phyloP scores from a whole-genome alignment of 148 eudicot species.

The Rheum nobile region DNA sequence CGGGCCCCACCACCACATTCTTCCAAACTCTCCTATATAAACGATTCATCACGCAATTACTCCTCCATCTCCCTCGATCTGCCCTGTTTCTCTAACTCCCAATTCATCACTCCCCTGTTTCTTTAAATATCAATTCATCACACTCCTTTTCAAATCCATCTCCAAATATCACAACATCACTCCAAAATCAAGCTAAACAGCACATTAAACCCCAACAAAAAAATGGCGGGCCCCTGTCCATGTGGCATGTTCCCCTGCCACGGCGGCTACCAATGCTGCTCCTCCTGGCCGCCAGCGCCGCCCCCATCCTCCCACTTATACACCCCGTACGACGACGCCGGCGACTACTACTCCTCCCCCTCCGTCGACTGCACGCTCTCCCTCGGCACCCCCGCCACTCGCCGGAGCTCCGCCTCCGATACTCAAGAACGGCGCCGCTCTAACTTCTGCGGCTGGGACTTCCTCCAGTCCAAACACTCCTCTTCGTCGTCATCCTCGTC shows the following conservation, averaged over 20 bases:
- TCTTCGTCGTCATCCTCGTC: constrained; percentile 8
- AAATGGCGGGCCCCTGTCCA: constrained; percentile 45
- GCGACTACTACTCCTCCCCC: constrained; percentile 8
- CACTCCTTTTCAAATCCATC: neutral
- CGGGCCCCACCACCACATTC: neutral
- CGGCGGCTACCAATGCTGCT: constrained; percentile 7
- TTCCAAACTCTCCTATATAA: neutral
- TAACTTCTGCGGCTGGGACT: constrained; percentile 58
- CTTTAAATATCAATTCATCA: neutral
- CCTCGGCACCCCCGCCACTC: constrained; percentile 79
- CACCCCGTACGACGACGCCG: constrained; percentile 5
- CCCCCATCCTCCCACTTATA: neutral
- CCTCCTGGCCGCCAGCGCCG: constrained; percentile 6
- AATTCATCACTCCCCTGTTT: neutral
- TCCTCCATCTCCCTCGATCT: neutral
- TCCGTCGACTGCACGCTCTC: constrained; percentile 94
- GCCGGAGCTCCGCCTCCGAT: constrained; percentile 11
- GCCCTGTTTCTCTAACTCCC: neutral
- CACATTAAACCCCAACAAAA: neutral
- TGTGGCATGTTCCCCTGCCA: constrained; percentile 33
- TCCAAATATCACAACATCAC: neutral
- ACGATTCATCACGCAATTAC: neutral
- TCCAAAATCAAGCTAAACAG: neutral
- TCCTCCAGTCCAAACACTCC: constrained; percentile 27
- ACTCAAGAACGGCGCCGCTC: constrained; percentile 14